Evolutionary conservation across 805 yeast species (phyloP).

Genomic region (Maudiozyma pseudohumilis): DNA sequence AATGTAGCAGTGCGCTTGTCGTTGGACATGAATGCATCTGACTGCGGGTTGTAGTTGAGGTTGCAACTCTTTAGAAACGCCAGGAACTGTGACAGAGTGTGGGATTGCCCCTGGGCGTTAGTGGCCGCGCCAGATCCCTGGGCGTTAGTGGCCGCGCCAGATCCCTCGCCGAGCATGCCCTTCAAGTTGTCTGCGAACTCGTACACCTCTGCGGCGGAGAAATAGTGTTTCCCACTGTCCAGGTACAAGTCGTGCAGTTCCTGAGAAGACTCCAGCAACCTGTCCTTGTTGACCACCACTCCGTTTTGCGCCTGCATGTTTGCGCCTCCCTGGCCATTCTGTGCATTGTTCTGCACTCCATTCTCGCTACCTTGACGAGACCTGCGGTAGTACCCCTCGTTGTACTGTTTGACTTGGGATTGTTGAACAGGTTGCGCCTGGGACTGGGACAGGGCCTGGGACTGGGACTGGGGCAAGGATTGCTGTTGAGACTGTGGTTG

Average conservation of each 20-base stretch:
- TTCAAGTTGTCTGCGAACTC: constrained; percentile 32
- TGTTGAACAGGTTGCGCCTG: no score
- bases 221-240: constrained; percentile 43
- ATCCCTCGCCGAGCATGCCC: constrained; percentile 12
- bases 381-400: background rate
- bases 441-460: no score
- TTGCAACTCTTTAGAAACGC: constrained; percentile 36
- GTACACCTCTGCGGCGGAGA: constrained; percentile 37
- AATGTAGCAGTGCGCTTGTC: constrained; percentile 5
- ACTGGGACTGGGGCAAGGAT: no score
- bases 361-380: background rate
- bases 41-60: constrained; percentile 34
- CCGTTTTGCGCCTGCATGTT: constrained; percentile 44
- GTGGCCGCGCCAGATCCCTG: no score
- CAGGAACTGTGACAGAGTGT: constrained; percentile 35
- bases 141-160: no score
- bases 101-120: no score
- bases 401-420: background rate
- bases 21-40: constrained; percentile 26
- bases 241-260: constrained; percentile 42
- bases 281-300: constrained; percentile 40
- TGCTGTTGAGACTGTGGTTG: no score
- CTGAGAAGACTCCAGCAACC: constrained; percentile 48
- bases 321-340: background rate
- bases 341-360: background rate